Evolutionary conservation across 345 rosid genomes (phyloP), one percentile per base, ranked within the genome.

Genomic region (Abelmoschus esculentus): DNA sequence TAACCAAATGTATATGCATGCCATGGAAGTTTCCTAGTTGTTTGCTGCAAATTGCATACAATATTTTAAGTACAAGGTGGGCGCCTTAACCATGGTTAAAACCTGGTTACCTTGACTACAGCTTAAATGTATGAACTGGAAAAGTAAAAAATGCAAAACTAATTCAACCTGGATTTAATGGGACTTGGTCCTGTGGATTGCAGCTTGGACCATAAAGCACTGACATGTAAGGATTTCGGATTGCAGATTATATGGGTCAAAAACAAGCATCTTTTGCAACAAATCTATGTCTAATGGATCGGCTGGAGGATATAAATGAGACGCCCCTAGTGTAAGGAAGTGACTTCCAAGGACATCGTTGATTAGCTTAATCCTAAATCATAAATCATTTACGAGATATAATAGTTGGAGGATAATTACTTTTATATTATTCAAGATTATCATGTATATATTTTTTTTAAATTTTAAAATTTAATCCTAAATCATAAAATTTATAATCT

Each of bases 231-330:
- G 98, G 96, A 71, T 93, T 97, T 28, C 75, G 83, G 56, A 90
- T 88, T 2, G 98, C 98, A n/a, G n/a, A n/a, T n/a, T n/a, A n/a
- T n/a, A 80, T 36, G 98, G 98, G 69, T 93, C 89, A 5, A 89
- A 87, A 40, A 89, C 78, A 2, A 90, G 97, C 96, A 93, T 87
- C 75, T 79, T 82, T 73, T 81, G 80, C 38, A 90, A 75, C 77
- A 93, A 73, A 76, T 93, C 97, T 69, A 90, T 82, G 19, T 90
- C 96, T 72, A 79, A 31, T 70, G 90, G 92, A 82, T 93, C 82
- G 10, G 97, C 96, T 13, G 75, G 82, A 0, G 92, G 92, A 64
- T 86, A 93, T 3, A 93, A 76, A 52, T 49, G 78, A 2, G 87
- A 76, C 69, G n/a, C 95, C 95, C 34, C 78, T 74, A 1, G 90